A percentile compares a stretch with the other conserved stretches of the same genome.
phyloP scores from a whole-genome alignment of 305 asterid genomes.

The Fraxinus floribunda region DNA sequence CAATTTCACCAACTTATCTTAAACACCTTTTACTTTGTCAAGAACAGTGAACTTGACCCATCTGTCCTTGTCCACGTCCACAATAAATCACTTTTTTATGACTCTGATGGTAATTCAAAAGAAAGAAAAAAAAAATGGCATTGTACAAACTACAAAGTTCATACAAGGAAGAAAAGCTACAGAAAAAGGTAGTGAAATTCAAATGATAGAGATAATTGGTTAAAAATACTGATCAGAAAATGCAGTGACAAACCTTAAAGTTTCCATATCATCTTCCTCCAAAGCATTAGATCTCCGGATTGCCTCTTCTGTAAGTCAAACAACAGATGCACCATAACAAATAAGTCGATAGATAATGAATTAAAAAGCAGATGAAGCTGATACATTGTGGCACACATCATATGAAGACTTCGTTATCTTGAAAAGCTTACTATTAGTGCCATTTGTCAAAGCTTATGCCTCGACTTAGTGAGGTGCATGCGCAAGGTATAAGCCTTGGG shows the following conservation, averaged over 20 bases:
- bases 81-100: constrained; percentile 5
- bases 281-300: constrained; percentile 70
- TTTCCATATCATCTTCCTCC: constrained; percentile 62
- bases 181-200: neutral
- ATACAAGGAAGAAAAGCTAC: neutral
- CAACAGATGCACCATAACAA: constrained; percentile 25
- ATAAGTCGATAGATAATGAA: constrained; percentile 13
- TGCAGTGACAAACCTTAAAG: constrained; percentile 59
- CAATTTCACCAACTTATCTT: constrained; percentile 10
- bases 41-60: neutral
- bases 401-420: neutral
- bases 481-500: neutral
- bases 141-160: neutral
- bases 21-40: constrained; percentile 4
- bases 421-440: neutral
- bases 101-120: neutral
- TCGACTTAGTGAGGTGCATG: neutral
- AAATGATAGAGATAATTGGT: constrained; percentile 6
- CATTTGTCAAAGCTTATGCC: neutral
- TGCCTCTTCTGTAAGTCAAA: constrained; percentile 62
- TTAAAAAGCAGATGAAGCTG: neutral
- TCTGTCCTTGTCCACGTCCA: constrained; percentile 11
- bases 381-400: neutral
- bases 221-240: constrained; percentile 7
- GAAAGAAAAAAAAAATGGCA: neutral